Base-by-base conservation (phyloP, 495 filamentous ascomycete species). In the Xylaria acuta region DNA sequence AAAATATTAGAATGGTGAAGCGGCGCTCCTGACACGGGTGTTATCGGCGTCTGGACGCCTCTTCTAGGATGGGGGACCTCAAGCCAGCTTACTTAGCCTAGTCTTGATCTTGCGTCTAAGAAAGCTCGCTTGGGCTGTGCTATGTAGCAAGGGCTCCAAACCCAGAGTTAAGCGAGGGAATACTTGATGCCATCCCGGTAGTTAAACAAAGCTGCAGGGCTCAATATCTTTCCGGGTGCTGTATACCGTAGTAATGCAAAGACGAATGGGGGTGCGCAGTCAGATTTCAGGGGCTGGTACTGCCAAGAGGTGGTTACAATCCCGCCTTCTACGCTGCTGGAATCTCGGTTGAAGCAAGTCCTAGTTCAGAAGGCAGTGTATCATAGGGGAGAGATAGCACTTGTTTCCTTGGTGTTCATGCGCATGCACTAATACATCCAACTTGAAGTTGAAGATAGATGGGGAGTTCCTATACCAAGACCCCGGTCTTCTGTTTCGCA, bases 271-370 rank as follows among this genome's bases (percentile, higher is more conserved):
- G n/a, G 3, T 40, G n/a, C 9, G 22, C 30, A 41, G 38, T 18
- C 38, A 20, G 9, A 27, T 64, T 64, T 43, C 38, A 64, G n/a
- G 60, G 38, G 38, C 14, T 43, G 60, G 34, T 38, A n/a, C 16
- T 56, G 60, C 60, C n/a, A 43, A 7, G 60, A 64, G n/a, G 59
- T 30, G 16, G 30, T 62, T 62, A 3, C 59, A 41, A 62, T 58
- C 14, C 18, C 27, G 27, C 53, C 54, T 20, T 30, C 27, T 20
- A 8, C 54, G 1, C 14, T 25, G 11, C 9, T 34, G 30, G 2
- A 32, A 59, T 16, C 54, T 36, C 18, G 11, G 36, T 34, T 36
- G 3, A 0, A 20, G n/a, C 30, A 34, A 36, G 58, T 22, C 32
- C 7, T 36, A 60, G 20, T 60, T 40, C n/a, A 2, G 3, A 3